A percentile compares a stretch with the other conserved stretches of the same genome.
phyloP scores from a whole-genome alignment of 2,329 filamentous ascomycete genomes.

The Orbilia quercus region DNA sequence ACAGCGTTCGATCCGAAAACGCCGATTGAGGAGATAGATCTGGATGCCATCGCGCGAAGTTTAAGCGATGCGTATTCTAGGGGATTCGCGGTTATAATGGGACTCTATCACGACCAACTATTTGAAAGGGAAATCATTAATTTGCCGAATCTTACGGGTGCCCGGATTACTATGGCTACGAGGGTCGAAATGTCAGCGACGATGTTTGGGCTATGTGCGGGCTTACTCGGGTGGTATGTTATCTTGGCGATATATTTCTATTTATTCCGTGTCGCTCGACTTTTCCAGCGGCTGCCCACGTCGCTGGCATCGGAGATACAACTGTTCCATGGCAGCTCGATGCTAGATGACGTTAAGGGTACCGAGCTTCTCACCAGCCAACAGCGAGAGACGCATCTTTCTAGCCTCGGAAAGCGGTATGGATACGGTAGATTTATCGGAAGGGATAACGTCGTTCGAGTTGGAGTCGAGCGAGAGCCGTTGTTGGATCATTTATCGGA shows the following conservation, averaged over 20 bases:
- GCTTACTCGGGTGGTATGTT: conserved; percentile 52
- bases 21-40: conserved; percentile 60
- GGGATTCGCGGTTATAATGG: conserved; percentile 65
- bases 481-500: conserved; percentile 37
- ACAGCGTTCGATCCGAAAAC: conserved; percentile 62
- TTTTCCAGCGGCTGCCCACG: conserved; percentile 56
- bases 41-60: conserved; percentile 58
- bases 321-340: conserved; percentile 55
- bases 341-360: conserved; percentile 52
- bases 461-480: conserved; percentile 48
- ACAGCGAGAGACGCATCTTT: conserved; percentile 49
- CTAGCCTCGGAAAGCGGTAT: conserved; percentile 44
- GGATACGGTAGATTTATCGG: conserved; percentile 55
- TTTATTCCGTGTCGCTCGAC: conserved; percentile 35
- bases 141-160: too few species aligned
- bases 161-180: conserved; percentile 8
- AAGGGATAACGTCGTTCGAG: conserved; percentile 20
- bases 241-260: conserved; percentile 49
- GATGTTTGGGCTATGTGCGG: conserved; percentile 50
- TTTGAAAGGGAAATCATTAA: conserved; percentile 6
- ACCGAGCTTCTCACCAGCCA: conserved; percentile 51
- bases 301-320: conserved; percentile 57
- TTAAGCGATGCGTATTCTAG: conserved; percentile 62
- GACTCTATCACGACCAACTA: conserved; percentile 62
- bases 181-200: conserved; percentile 50